phyloP scores from a whole-genome alignment of 768 basidiomycete species.

The Mycena amicta region DNA sequence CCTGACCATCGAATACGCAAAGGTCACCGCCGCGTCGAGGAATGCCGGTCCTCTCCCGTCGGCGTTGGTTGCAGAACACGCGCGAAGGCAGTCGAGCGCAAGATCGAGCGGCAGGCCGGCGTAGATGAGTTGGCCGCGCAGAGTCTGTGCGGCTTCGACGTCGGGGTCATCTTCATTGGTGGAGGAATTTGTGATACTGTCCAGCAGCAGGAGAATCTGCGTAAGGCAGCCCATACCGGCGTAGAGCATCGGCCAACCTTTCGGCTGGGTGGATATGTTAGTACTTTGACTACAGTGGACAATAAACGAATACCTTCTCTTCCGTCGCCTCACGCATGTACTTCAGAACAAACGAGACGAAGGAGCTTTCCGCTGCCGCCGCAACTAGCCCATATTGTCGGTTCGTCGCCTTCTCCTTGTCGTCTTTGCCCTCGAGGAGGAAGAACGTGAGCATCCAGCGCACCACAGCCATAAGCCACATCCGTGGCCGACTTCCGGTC shows the following conservation, averaged over 20 bases:
- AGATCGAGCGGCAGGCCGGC: slow-evolving; percentile 94
- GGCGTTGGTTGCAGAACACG: slow-evolving; percentile 75
- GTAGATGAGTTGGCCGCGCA: slow-evolving; percentile 92
- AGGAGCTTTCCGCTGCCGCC: slow-evolving; percentile 82
- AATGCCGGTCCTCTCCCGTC: slow-evolving; percentile 66
- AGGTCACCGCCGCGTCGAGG: slow-evolving; percentile 82
- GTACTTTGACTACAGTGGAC: slow-evolving; percentile 9
- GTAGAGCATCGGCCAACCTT: slow-evolving; percentile 91
- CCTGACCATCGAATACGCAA: slow-evolving; percentile 81
- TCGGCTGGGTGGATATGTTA: slow-evolving; percentile 61
- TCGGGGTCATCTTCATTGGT: slow-evolving; percentile 17
- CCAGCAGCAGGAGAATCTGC: slow-evolving; percentile 87
- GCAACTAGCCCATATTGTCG: slow-evolving; percentile 78
- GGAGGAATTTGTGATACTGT: slow-evolving; percentile 65
- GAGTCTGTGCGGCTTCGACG: slow-evolving; percentile 72
- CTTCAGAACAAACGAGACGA: slow-evolving; percentile 89
- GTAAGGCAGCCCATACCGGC: slow-evolving; percentile 94
- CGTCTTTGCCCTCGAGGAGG: slow-evolving; percentile 52
- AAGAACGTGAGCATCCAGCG: slow-evolving; percentile 96
- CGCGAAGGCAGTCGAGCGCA: slow-evolving; percentile 72
- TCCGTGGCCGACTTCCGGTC: slow-evolving; percentile 67
- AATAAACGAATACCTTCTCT: slow-evolving; percentile 71
- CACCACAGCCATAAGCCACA: slow-evolving; percentile 82
- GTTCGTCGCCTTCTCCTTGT: slow-evolving; percentile 31
- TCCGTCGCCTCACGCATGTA: slow-evolving; percentile 90